Evolutionary conservation across 2,329 filamentous ascomycete species (phyloP).

Genomic region (Penicillium sp.): DNA sequence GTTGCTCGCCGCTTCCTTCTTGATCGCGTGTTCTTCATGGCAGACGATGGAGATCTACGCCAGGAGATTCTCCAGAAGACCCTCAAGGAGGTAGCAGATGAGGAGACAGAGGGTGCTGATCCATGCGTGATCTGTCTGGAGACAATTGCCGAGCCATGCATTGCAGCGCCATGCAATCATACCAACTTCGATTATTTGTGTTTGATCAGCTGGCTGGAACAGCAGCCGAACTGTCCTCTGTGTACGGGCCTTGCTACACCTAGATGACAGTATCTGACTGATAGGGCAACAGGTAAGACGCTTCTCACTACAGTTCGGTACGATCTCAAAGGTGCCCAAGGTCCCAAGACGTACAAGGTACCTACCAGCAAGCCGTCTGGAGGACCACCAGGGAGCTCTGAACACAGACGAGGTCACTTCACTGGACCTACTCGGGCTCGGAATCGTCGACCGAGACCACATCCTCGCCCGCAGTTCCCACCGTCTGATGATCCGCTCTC

Average conservation of each 20-base stretch:
- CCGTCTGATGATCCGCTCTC: slow-evolving; percentile 49
- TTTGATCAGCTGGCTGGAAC: slow-evolving; percentile 75
- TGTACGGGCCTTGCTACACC: slow-evolving; percentile 53
- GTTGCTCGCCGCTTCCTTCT: slow-evolving; percentile 6
- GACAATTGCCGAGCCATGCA: slow-evolving; percentile 65
- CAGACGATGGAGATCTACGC: slow-evolving; percentile 42
- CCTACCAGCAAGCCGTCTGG: slow-evolving; percentile 27
- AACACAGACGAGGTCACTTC: slow-evolving; percentile 7
- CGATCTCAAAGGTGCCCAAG: slow-evolving; percentile 54
- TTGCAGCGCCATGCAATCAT: slow-evolving; percentile 75
- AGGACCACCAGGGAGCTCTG: slow-evolving; percentile 13
- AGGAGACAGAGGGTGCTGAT: slow-evolving; percentile 38
- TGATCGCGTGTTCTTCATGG: slow-evolving; percentile 27
- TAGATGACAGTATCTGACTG: not conserved
- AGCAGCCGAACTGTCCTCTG: slow-evolving; percentile 70
- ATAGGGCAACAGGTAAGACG: slow-evolving; percentile 46
- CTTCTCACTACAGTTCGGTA: slow-evolving; percentile 62
- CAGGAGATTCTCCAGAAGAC: slow-evolving; percentile 47
- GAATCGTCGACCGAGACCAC: slow-evolving; percentile 21
- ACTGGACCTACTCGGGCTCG: slow-evolving; percentile 4
- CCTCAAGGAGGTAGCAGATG: slow-evolving; percentile 43
- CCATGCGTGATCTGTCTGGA: slow-evolving; percentile 89
- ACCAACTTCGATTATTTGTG: slow-evolving; percentile 81
- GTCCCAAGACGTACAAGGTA: slow-evolving; percentile 59
- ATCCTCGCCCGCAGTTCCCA: slow-evolving; percentile 26